A percentile compares a stretch with the other conserved stretches of the same genome.
Conservation (phyloP, 2,329 filamentous ascomycete species). For the Fusarium marasasianum region DNA sequence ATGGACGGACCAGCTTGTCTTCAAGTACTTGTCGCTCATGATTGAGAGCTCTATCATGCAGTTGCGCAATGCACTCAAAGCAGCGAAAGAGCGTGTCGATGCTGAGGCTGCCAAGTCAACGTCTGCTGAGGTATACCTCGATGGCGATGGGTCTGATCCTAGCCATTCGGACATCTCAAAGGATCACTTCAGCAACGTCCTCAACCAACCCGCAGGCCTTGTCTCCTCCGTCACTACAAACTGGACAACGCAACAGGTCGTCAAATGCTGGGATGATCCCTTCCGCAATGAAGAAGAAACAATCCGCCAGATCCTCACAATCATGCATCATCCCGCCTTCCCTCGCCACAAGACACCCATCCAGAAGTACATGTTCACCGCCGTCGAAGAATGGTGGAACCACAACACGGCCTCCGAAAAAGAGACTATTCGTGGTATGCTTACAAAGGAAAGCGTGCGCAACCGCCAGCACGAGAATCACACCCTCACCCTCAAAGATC, state of each 20-base stretch:
- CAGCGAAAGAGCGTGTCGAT: conserved; percentile 43
- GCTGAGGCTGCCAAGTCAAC: conserved; percentile 59
- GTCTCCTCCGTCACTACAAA: conserved; percentile 44
- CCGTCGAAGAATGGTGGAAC: conserved; percentile 79
- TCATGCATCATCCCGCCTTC: conserved; percentile 87
- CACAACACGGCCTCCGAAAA: conserved; percentile 48
- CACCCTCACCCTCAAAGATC: conserved; percentile 39
- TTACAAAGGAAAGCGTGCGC: conserved; percentile 42
- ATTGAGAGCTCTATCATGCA: conserved; percentile 86
- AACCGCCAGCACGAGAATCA: conserved; percentile 43
- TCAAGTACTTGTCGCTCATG: conserved; percentile 87
- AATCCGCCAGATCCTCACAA: conserved; percentile 75
- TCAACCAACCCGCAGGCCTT: conserved; percentile 50
- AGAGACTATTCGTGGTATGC: conserved; percentile 32
- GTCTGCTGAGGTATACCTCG: conserved; percentile 70
- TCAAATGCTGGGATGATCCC: conserved; percentile 75
- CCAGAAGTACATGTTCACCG: conserved; percentile 83
- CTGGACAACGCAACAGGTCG: conserved; percentile 43
- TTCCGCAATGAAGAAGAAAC: conserved; percentile 75
- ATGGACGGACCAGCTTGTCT: conserved; percentile 88
- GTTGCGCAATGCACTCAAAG: conserved; percentile 77
- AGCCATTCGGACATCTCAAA: conserved; percentile 83
- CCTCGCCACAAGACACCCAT: conserved; percentile 73
- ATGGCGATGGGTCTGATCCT: conserved; percentile 79
- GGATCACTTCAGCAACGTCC: conserved; percentile 79